A percentile compares a stretch with the other conserved stretches of the same genome.
Evolutionary conservation across 495 filamentous ascomycete genomes (phyloP).

Genomic region (Podospora didyma): DNA sequence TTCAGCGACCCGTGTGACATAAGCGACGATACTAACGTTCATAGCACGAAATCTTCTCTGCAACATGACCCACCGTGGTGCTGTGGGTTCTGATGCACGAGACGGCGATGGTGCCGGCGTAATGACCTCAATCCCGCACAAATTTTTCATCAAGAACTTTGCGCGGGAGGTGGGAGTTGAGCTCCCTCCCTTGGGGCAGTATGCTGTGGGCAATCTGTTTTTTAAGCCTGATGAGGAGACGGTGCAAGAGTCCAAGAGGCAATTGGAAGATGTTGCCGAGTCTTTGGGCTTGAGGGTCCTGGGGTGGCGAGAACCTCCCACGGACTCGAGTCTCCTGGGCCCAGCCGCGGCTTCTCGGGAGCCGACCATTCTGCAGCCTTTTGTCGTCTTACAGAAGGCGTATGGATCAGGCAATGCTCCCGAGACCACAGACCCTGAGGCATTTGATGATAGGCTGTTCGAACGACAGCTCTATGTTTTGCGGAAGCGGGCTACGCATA

Average conservation of each 20-base stretch:
- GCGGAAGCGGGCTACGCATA: conserved; percentile 90
- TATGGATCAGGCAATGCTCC: conserved; percentile 87
- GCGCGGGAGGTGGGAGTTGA: conserved; percentile 81
- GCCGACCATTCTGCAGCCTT: conserved; percentile 91
- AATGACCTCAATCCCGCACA: conserved; percentile 99
- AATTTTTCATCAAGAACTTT: conserved; percentile 98
- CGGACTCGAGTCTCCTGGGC: conserved; percentile 87
- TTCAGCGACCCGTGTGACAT: conserved; percentile 4
- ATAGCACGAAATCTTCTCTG: conserved; percentile 88
- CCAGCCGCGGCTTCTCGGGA: conserved; percentile 91
- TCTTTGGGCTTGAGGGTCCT: conserved; percentile 84
- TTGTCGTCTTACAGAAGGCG: conserved; percentile 81
- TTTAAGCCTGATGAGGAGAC: conserved; percentile 94
- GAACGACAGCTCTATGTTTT: conserved; percentile 93
- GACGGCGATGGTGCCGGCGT: conserved; percentile 98
- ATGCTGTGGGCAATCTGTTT: conserved; percentile 96
- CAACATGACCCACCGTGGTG: conserved; percentile 99
- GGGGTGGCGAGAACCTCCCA: conserved; percentile 94
- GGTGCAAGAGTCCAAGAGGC: conserved; percentile 77
- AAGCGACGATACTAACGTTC: conserved; percentile 7
- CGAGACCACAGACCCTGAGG: conserved; percentile 68
- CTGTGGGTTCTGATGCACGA: conserved; percentile 94
- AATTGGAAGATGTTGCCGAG: conserved; percentile 89
- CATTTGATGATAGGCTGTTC: conserved; percentile 81
- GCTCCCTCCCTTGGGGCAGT: conserved; percentile 85